Evolutionary conservation across 176 grass and related monocot genomes (phyloP), one percentile per base, ranked within the genome.

Genomic region (Oryza meridionalis): DNA sequence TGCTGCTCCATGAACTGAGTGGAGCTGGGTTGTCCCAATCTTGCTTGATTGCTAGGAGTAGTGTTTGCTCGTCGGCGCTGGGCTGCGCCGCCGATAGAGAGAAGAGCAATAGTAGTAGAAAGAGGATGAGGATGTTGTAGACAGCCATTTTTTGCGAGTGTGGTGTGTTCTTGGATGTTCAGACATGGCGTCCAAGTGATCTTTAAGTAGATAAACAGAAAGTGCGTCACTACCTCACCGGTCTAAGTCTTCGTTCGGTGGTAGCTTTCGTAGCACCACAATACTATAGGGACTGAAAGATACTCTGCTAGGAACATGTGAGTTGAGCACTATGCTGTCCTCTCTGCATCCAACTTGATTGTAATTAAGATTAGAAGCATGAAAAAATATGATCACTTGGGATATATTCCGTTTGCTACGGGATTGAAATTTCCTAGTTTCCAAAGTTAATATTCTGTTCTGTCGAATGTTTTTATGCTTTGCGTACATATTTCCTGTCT

Each of bases 1-100:
- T n/a, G 53, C 38, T 14, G 40, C 31, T 85, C 94, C 94, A 96
- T 10, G 91, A 83, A 43, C 44, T 35, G 5, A 93, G 81, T 0
- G 77, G 33, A 19, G 84, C 4, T 0, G 88, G 81, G 84, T 51
- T 78, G 9, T 77, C 88, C 90, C 94, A 96, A 35, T 81, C 62
- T 4, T 24, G 27, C 65, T 86, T 81, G 62, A 90, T 24, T 16
- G 27, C 1, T 3, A 82, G 80, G 15, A 92, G 90, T 1, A 22
- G 49, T 19, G 33, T 22, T 2, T 66, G 49, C 38, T 86, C 66
- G 10, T 0, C 11, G 1, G 0, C 14, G 19, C 47, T 75, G 31
- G 37, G 9, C 10, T 50, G 73, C 66, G 66, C 55, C 31, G 13
- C 43, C 1, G 40, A 76, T 71, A 24, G n/a, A 9, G 45, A 84